These are phyloP conservation scores for Mimosa pudica DNA, from an alignment of 306 rosid genomes.

Conservation along the genomic window DNA sequence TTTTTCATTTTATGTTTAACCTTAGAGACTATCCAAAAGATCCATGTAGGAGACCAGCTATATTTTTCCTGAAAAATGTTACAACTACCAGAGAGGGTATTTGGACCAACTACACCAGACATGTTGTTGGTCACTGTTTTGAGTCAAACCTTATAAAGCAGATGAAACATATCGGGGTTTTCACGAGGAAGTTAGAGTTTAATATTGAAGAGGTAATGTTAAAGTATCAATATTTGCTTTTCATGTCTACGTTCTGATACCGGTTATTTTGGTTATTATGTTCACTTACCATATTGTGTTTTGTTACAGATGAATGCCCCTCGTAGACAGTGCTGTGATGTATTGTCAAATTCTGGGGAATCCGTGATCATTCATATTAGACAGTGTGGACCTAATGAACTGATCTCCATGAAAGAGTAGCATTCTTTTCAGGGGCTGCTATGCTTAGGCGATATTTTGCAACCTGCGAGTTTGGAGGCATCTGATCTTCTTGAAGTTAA, in stretches of 20 bases:
- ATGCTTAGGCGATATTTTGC: conserved; percentile 15
- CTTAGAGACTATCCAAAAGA: conserved; percentile 68
- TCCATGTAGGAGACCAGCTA: conserved; percentile 67
- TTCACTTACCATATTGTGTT: conserved; percentile 21
- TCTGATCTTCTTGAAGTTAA: conserved; percentile 31
- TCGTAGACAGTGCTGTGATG: conserved; percentile 75
- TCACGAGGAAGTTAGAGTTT: conserved; percentile 64
- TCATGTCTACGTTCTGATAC: conserved; percentile 31
- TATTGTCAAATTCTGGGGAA: conserved; percentile 46
- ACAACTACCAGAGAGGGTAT: conserved; percentile 46
- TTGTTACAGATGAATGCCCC: conserved; percentile 73
- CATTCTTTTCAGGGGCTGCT: conserved; percentile 36
- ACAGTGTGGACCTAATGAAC: conserved; percentile 53
- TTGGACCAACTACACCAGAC: conserved; percentile 61
- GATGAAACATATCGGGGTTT: conserved; percentile 54
- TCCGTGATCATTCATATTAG: conserved; percentile 56
- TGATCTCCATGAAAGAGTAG: conserved; percentile 65
- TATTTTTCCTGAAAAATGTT: conserved; percentile 60
- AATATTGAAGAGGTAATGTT: conserved; percentile 64
- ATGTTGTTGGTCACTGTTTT: conserved; percentile 49
- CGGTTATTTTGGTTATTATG: conserved; percentile 20
- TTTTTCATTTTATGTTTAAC: conserved; percentile 64
- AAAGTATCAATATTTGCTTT: not conserved
- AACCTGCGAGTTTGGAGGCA: conserved; percentile 27
- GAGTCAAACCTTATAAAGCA: conserved; percentile 40